phyloP scores from a whole-genome alignment of 441 rosid genomes.

The Syzygium syzygioides region DNA sequence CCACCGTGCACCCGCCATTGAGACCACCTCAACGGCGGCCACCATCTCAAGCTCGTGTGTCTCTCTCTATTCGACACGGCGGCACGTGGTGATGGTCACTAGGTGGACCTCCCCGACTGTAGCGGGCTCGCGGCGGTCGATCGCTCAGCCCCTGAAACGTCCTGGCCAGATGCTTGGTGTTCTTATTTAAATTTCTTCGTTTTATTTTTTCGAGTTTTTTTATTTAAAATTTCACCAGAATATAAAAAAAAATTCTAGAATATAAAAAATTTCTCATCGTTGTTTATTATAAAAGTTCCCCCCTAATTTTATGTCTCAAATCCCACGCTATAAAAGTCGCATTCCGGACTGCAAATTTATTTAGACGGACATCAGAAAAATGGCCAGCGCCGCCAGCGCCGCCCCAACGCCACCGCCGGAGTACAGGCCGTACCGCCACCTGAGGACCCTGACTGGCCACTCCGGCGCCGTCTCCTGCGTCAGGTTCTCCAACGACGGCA shows the following conservation, averaged over 20 bases:
- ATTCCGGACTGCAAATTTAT: background rate
- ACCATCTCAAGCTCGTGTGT: too few relatives aligned
- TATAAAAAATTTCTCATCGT: background rate
- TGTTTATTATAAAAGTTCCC: background rate
- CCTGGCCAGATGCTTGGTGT: background rate
- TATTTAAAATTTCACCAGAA: background rate
- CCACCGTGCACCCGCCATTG: too few relatives aligned
- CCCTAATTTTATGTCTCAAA: background rate
- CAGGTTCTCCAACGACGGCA: conserved; percentile 82
- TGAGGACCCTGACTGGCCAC: conserved; percentile 55
- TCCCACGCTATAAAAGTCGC: background rate
- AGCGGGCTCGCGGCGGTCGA: accelerated
- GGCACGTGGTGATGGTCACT: background rate
- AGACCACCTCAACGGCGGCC: too few relatives aligned
- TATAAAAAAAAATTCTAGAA: background rate
- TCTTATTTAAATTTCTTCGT: background rate
- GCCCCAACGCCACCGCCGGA: conserved; percentile 9
- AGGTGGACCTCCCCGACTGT: background rate
- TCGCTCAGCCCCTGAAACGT: background rate
- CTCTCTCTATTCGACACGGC: too few relatives aligned
- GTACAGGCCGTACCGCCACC: conserved; percentile 57
- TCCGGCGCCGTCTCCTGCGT: conserved; percentile 73
- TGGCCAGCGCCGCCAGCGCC: conserved; percentile 22
- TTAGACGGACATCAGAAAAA: background rate
- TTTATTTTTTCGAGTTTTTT: background rate